phyloP scores from a whole-genome alignment of 441 rosid genomes.

The Erodium texanum region DNA sequence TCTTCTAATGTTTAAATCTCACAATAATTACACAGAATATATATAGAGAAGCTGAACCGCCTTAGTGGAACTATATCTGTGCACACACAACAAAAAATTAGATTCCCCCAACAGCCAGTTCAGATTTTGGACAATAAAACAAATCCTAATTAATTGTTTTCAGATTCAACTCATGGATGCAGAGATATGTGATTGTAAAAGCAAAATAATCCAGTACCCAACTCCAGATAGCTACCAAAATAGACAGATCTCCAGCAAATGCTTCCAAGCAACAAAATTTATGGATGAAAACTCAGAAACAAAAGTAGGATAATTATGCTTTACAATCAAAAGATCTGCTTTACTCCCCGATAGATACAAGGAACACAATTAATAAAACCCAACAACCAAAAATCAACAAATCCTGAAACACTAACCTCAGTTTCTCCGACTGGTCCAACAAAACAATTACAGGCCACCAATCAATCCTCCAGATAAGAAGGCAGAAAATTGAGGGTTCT shows the following conservation, averaged over 20 bases:
- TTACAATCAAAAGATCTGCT: neutral
- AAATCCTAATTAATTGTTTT: neutral
- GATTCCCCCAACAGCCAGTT: neutral
- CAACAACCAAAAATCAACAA: neutral
- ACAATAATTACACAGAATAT: neutral
- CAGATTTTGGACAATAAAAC: neutral
- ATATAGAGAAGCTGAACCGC: neutral
- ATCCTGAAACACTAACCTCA: neutral
- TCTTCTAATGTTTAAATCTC: slow-evolving; percentile 21
- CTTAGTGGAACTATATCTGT: neutral
- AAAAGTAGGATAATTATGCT: neutral
- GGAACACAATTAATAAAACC: neutral
- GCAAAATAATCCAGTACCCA: neutral
- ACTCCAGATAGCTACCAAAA: neutral
- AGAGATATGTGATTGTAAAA: neutral
- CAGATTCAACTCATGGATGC: neutral
- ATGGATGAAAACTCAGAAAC: neutral
- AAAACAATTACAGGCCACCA: neutral
- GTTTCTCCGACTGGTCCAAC: neutral
- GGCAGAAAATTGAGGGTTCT: neutral
- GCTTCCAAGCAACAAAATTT: neutral
- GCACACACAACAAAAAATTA: neutral
- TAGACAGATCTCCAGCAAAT: neutral
- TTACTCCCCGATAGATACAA: neutral
- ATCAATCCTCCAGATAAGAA: neutral